Base-by-base conservation (phyloP, 1,139 yeast genomes). In the Meyerozyma elateridarum region DNA sequence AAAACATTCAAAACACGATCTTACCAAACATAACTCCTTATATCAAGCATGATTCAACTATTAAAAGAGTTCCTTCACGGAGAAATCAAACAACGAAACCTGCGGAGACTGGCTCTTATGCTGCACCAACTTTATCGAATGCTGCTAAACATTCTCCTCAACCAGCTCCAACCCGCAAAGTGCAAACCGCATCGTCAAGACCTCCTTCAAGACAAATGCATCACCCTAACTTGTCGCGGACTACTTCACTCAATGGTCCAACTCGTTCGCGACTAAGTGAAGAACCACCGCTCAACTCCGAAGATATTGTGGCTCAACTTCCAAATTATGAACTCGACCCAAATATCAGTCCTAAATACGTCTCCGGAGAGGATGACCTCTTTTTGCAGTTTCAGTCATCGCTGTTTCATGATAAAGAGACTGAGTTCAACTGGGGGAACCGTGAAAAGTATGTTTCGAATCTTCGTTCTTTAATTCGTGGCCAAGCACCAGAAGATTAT, bases 381-480 rank as follows among this genome's bases (percentile, higher is more conserved):
- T 12, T n/a, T 9, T 17, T 15, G 9, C 27, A 24, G 15, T 24
- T 24, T 8, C 27, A 24, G 15, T 15, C 39, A 1, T 54, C 61
- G 1, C 54, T 55, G 11, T 85, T 91, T 48, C 71, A 69, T n/a
- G 81, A 79, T 2, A 87, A 81, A 46, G 98, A 93, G 54, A 82
- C 95, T 0, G 98, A 93, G 50, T 70, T 70, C 39, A 91, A 91
- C 50, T 91, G 99, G 99, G 60, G 67, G 16, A 47, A 52, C 1
- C 69, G 99, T 48, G 96, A 89, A 46, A 70, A 70, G 36, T 63
- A 62, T 35, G 70, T 88, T 2, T 48, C 71, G 2, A 69, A 66
- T 33, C 50, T 87, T 24, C 66, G 96, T 36, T 63, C 71, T 2
- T 49, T 83, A 2, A 44, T 85, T 3, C 61, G 88, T 25, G 89